Base-by-base conservation (phyloP, 2,329 filamentous ascomycete genomes). In the Achaetomium macrosporum region DNA sequence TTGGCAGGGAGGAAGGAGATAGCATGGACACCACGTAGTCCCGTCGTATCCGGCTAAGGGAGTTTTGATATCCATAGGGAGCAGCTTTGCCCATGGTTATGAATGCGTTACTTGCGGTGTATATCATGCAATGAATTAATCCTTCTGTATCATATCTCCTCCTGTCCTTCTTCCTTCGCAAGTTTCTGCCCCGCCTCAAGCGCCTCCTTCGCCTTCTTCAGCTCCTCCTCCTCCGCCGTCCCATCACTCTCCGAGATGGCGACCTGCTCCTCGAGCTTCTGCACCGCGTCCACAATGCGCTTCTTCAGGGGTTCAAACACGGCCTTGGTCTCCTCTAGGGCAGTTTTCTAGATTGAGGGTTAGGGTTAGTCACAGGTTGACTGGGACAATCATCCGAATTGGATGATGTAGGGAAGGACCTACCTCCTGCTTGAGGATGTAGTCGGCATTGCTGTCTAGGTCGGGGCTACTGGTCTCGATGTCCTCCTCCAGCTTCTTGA, bases 351-450 rank as follows among this genome's bases (percentile, higher is more conserved):
- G 12, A 29, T 43, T 20, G 25, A 48, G 51, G 47, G 58, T 63
- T 61, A 63, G 58, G 54, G 57, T 56, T 55, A n/a, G n/a, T n/a
- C n/a, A n/a, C n/a, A n/a, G n/a, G n/a, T n/a, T n/a, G n/a, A n/a
- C n/a, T n/a, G n/a, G n/a, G n/a, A n/a, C n/a, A n/a, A n/a, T n/a
- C n/a, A n/a, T n/a, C n/a, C n/a, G n/a, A n/a, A n/a, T n/a, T n/a
- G n/a, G n/a, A n/a, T n/a, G n/a, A n/a, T n/a, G n/a, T n/a, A n/a
- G n/a, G n/a, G n/a, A n/a, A 6, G 3, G 46, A 64, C 78, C 39
- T 69, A 95, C 93, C 81, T 96, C 88, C 69, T 99, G 92, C 72
- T 84, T 93, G 63, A 97, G 65, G 59, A 84, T 78, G 65, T 81
- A 96, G 60, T 87, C 83, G 46, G 80, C 82, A 70, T 96, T 96